Conservation (phyloP, 352 stramenopile genomes). For the Globisporangium nagaii region DNA sequence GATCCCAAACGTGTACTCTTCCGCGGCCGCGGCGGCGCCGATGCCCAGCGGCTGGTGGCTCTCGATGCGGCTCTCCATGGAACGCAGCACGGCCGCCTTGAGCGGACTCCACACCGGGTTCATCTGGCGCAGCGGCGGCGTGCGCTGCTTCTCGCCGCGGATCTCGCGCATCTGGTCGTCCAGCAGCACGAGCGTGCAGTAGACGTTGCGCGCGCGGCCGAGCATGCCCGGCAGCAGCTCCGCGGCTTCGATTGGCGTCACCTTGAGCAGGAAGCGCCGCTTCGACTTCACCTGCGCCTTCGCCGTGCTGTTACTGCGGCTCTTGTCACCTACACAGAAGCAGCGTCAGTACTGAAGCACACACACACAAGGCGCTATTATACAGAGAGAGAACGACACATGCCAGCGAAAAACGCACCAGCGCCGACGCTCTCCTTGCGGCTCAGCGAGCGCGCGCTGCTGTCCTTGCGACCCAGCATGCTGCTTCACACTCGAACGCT, state of each 20-base stretch:
- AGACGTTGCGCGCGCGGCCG: conserved; percentile 58
- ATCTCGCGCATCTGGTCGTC: conserved; percentile 84
- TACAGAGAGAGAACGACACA: no score
- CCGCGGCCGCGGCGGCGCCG: conserved; percentile 64
- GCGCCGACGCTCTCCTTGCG: conserved; percentile 10
- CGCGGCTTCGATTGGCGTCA: conserved; percentile 78
- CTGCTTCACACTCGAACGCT: no score
- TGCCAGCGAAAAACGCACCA: background rate
- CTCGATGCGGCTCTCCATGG: conserved; percentile 70
- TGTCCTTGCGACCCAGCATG: conserved; percentile 11
- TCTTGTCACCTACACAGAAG: background rate
- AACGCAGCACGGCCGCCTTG: conserved; percentile 74
- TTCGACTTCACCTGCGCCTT: conserved; percentile 60
- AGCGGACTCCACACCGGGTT: conserved; percentile 81
- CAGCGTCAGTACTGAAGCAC: background rate
- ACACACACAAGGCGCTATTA: no score
- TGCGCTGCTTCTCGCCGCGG: conserved; percentile 85
- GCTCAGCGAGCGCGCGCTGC: conserved; percentile 11
- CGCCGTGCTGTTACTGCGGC: conserved; percentile 10
- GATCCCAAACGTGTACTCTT: conserved; percentile 87
- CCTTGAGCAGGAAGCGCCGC: conserved; percentile 76
- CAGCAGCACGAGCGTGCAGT: conserved; percentile 79
- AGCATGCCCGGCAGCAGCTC: conserved; percentile 63
- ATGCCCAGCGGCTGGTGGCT: conserved; percentile 84
- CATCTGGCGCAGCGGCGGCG: conserved; percentile 45